Evolutionary conservation across 306 rosid species (phyloP), one percentile per base, ranked within the genome.

Genomic region (Fagus sylvatica): DNA sequence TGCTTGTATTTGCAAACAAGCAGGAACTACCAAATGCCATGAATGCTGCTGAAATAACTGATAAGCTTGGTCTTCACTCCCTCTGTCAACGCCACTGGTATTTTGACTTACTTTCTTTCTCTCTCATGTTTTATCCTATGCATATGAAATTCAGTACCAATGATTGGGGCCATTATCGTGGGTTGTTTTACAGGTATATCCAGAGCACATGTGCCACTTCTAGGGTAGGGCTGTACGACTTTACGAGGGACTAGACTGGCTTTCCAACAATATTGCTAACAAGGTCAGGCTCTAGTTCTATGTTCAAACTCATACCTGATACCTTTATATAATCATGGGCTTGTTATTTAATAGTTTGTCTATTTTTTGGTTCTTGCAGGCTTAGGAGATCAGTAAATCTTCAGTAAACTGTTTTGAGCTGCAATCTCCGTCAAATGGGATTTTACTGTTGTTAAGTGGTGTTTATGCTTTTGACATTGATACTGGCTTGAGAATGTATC

Each of bases 181-280:
- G 41, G 10, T 8, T 66, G 13, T 53, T 6, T 34, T 39, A 49
- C 82, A 82, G 82, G 86, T 85, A 88, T 56, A 85, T 83, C 73
- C 86, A 88, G 77, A 88, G 88, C 80, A 85, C 87, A 3, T 85
- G 89, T 74, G 88, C 88, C 83, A 84, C 85, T 54, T 87, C 88
- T 48, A 88, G 88, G 32, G 88, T 85, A 80, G 87, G 91, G 71
- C 87, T 85, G 43, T 22, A 22, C 28, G 87, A 88, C 87, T 85
- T 39, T 22, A 22, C 28, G 87, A 88, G 79, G 91, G 87, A 34
- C 77, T 88, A 36, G 87, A 88, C 43, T 83, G 88, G 89, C 91
- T 88, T 73, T 83, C 88, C 74, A 88, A 83, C 85, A 88, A 88
- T 36, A 83, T 88, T 51, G 84, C 86, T 71, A 88, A 78, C 79